A percentile compares a stretch with the other conserved stretches of the same genome.
Conservation (phyloP, 148 eudicot species). For the Camellia granthamiana region DNA sequence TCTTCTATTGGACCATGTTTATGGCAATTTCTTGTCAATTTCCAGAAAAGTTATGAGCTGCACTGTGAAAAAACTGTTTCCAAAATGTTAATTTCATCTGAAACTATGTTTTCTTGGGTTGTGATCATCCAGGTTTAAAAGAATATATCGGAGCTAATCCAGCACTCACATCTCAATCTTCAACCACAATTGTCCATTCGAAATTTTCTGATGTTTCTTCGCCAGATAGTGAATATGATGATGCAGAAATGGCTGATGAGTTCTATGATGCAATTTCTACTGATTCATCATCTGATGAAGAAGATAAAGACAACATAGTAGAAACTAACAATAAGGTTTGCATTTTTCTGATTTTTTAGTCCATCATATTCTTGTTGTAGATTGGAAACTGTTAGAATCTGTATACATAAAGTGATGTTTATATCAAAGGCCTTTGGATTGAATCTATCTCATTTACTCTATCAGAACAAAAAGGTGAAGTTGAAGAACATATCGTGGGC, state of each 20-base stretch:
- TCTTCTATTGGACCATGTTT: not conserved
- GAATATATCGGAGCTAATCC: constrained; percentile 88
- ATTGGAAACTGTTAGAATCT: not conserved
- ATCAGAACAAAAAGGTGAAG: constrained; percentile 58
- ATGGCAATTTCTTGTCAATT: not conserved
- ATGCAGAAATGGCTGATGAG: constrained; percentile 53
- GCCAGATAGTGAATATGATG: constrained; percentile 51
- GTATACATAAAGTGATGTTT: not conserved
- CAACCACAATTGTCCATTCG: constrained; percentile 37
- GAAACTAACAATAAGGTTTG: constrained; percentile 56
- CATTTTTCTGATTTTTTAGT: not conserved
- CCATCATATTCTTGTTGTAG: not conserved
- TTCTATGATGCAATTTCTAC: constrained; percentile 79
- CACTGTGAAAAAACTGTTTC: not conserved
- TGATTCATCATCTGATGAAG: constrained; percentile 64
- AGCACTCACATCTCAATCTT: constrained; percentile 32
- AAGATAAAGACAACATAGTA: constrained; percentile 42
- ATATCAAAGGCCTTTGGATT: not conserved
- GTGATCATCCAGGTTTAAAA: constrained; percentile 66
- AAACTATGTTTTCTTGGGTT: not conserved
- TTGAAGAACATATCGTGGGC: constrained; percentile 78
- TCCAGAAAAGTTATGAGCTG: not conserved
- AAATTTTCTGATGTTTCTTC: constrained; percentile 42
- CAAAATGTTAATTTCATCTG: not conserved
- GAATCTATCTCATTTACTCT: constrained; percentile 15